phyloP scores from a whole-genome alignment of 345 rosid species.

The Rhodamnia rubescens region DNA sequence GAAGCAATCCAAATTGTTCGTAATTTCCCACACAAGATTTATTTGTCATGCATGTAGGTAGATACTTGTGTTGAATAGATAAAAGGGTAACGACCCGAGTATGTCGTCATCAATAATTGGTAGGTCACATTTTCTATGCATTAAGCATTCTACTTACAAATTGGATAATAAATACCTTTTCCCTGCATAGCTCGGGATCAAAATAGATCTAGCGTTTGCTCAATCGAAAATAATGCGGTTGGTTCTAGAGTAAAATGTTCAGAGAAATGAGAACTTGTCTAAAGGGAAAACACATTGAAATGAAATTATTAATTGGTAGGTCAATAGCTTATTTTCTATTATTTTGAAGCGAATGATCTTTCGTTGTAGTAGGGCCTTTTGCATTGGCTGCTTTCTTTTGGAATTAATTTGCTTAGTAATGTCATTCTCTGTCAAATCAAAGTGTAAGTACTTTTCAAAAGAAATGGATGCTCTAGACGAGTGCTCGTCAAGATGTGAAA shows the following conservation, averaged over 20 bases:
- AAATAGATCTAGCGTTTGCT: not conserved
- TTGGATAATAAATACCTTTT: too few species aligned
- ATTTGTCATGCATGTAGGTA: not conserved
- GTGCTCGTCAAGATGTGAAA: not conserved
- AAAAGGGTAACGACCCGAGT: not conserved
- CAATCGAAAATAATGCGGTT: too few species aligned
- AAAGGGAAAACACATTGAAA: not conserved
- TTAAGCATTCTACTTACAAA: not conserved
- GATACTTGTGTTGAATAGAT: not conserved
- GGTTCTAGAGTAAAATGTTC: too few species aligned
- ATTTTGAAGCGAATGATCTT: not conserved
- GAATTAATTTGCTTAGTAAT: not conserved
- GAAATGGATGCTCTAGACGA: not conserved
- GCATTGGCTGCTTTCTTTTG: not conserved
- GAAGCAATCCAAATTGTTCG: not conserved
- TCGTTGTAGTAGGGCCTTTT: not conserved
- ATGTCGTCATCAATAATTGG: not conserved
- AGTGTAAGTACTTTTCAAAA: too few species aligned
- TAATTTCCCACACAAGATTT: not conserved
- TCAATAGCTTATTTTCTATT: accelerated
- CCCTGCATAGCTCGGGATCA: too few species aligned
- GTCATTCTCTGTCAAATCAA: too few species aligned
- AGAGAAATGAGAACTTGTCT: not conserved
- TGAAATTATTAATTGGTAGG: accelerated
- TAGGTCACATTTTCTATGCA: not conserved